These are phyloP conservation scores for Cryptosporidium andersoni DNA, from an alignment of 169 alveolate species.

Conservation along the genomic window DNA sequence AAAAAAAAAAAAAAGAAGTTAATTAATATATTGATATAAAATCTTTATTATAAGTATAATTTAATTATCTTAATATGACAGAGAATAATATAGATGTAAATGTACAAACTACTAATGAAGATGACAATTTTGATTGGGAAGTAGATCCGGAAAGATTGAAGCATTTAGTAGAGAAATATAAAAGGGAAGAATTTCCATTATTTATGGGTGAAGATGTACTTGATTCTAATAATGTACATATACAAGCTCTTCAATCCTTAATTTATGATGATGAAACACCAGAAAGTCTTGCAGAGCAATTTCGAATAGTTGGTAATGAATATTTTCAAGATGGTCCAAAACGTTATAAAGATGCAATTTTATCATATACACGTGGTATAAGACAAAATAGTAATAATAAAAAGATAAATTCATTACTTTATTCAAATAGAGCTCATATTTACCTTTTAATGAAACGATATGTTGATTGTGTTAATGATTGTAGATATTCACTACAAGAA, in stretches of 20 bases:
- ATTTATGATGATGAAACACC: constrained; percentile 74
- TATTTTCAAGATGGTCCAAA: constrained; percentile 62
- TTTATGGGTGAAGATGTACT: constrained; percentile 72
- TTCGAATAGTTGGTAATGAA: constrained; percentile 43
- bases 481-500: constrained; percentile 60
- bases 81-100: background rate
- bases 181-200: constrained; percentile 69
- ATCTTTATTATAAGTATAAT: background rate
- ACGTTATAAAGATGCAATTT: constrained; percentile 30
- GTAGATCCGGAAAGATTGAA: constrained; percentile 71
- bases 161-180: constrained; percentile 62
- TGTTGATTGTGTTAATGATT: constrained; percentile 71
- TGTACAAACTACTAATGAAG: background rate
- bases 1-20: background rate
- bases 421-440: constrained; percentile 71
- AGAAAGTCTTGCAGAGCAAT: constrained; percentile 64
- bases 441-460: constrained; percentile 58
- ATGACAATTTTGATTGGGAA: constrained; percentile 74
- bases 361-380: constrained; percentile 64
- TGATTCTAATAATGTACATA: constrained; percentile 65
- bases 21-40: background rate
- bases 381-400: constrained; percentile 54
- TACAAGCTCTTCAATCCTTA: constrained; percentile 73
- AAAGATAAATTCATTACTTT: constrained; percentile 53
- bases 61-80: background rate